These are phyloP conservation scores for Pyrenochaeta sp. DNA, from an alignment of 2,329 filamentous ascomycete species.

Conservation along the genomic window DNA sequence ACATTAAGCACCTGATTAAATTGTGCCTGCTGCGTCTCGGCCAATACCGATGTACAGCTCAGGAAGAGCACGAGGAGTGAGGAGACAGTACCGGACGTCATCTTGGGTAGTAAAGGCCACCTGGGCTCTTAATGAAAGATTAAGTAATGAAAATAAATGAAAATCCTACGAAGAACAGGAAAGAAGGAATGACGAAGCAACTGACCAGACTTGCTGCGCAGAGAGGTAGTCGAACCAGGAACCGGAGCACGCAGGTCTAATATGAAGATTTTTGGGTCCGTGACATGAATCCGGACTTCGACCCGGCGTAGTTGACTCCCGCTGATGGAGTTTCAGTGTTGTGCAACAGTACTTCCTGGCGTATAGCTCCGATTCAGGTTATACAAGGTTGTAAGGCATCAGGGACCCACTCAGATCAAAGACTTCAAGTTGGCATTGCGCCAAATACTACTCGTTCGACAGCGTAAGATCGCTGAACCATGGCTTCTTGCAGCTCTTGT, in stretches of 20 bases:
- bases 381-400: conserved; percentile 20
- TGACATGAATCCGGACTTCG: conserved; percentile 11
- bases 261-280: conserved; percentile 30
- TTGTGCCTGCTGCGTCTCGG: conserved; percentile 41
- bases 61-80: conserved; percentile 39
- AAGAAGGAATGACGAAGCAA: conserved; percentile 38
- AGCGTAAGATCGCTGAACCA: conserved; percentile 15
- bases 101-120: conserved; percentile 38
- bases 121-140: conserved; percentile 39
- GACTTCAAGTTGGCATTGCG: conserved; percentile 14
- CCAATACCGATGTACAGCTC: conserved; percentile 35
- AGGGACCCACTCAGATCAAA: conserved; percentile 18
- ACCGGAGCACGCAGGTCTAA: conserved; percentile 25
- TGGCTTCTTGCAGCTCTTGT: conserved; percentile 25
- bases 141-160: conserved; percentile 30
- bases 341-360: conserved; percentile 24
- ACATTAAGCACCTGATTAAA: conserved; percentile 52
- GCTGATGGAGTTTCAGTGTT: conserved; percentile 27
- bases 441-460: conserved; percentile 13
- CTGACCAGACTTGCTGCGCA: conserved; percentile 43
- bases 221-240: conserved; percentile 18
- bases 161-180: conserved; percentile 28
- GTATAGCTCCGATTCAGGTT: conserved; percentile 23
- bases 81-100: conserved; percentile 50
- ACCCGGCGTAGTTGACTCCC: conserved; percentile 27